A percentile compares a stretch with the other conserved stretches of the same genome.
Conservation (phyloP, 2,329 filamentous ascomycete species). For the Trichoderma harzianum region DNA sequence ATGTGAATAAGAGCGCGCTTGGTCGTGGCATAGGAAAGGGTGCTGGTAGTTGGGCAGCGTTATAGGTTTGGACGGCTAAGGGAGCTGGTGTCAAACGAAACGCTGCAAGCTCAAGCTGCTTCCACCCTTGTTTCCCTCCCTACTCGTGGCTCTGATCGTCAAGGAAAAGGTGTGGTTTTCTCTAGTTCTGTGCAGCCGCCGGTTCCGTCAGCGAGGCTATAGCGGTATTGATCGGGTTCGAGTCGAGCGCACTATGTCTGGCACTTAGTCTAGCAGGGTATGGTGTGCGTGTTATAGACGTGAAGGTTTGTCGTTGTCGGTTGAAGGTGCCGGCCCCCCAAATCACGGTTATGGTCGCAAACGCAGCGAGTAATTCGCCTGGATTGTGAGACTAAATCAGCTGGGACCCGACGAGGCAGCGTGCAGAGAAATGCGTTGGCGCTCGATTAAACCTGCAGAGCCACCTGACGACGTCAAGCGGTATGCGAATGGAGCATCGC, state of each 20-base stretch:
- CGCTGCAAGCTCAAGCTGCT: neutral
- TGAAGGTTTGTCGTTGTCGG: constrained; percentile 12
- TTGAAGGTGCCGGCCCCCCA: constrained; percentile 24
- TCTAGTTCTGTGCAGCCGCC: neutral
- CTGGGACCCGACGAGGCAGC: constrained; percentile 13
- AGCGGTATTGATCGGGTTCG: neutral
- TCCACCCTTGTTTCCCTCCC: neutral
- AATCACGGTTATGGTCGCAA: constrained; percentile 8
- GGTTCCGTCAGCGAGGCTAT: neutral
- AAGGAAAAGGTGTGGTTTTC: neutral
- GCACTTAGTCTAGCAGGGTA: neutral
- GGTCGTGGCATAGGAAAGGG: constrained; percentile 27
- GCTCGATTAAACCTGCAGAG: constrained; percentile 20
- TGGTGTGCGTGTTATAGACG: neutral
- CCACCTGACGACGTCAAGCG: constrained; percentile 21
- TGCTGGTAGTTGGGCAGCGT: neutral
- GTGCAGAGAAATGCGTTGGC: constrained; percentile 12
- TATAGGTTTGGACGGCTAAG: neutral
- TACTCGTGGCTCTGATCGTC: neutral
- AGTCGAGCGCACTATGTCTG: neutral
- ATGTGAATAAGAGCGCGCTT: constrained; percentile 16
- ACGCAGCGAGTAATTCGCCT: neutral
- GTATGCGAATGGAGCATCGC: constrained; percentile 19
- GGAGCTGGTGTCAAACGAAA: neutral
- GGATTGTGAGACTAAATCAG: neutral